Evolutionary conservation across 2,329 filamentous ascomycete genomes (phyloP).

Genomic region (Clonostachys rosea): DNA sequence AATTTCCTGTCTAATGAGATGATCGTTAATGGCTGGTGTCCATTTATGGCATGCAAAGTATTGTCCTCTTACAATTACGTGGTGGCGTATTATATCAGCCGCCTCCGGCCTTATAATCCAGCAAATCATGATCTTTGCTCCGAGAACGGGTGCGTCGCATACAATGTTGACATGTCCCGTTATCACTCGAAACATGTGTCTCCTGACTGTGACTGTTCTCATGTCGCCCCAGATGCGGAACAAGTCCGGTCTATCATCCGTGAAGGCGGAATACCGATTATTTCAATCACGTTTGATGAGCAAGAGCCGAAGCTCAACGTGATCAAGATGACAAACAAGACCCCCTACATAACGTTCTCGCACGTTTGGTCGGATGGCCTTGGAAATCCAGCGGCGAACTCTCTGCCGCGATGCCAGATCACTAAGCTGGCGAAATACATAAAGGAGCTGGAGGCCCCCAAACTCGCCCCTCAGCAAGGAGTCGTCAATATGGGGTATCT

Average conservation of each 20-base stretch:
- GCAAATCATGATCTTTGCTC: neutral
- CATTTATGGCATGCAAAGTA: neutral
- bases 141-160: neutral
- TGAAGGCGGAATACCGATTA: neutral
- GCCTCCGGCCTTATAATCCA: neutral
- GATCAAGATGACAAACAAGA: neutral
- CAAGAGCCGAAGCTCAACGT: neutral
- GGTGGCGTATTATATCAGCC: neutral
- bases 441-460: neutral
- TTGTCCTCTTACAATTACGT: neutral
- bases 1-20: neutral
- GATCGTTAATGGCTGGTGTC: neutral
- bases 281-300: neutral
- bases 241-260: neutral
- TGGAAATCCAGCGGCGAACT: neutral
- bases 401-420: neutral
- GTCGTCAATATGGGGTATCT: neutral
- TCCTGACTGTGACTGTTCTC: neutral
- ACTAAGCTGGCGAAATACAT: neutral
- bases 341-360: neutral
- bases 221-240: neutral
- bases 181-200: neutral
- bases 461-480: neutral
- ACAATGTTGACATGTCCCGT: neutral
- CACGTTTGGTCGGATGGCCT: neutral